Evolutionary conservation across 2,329 filamentous ascomycete genomes (phyloP).

Genomic region (Penicillium sumatraense): DNA sequence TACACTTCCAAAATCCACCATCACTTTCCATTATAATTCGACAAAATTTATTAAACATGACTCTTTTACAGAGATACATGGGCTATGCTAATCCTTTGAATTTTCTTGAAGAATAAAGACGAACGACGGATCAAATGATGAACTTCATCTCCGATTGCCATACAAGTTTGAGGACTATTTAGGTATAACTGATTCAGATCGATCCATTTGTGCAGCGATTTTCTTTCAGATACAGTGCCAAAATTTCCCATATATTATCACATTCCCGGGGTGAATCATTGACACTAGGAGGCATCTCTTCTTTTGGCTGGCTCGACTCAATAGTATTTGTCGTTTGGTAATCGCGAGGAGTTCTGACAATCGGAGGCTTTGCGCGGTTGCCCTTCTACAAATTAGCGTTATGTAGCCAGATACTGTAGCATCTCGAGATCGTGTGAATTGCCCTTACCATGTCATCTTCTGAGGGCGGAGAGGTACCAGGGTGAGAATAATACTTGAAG

Average conservation of each 20-base stretch:
- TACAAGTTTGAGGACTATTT: neutral
- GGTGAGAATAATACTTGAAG: slow-evolving; percentile 10
- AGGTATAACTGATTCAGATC: neutral
- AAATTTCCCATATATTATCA: neutral
- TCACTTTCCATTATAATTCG: no score
- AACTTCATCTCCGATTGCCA: no score
- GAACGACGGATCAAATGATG: no score
- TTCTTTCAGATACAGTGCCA: neutral
- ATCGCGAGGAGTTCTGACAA: neutral
- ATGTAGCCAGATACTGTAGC: neutral
- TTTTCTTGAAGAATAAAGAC: no score
- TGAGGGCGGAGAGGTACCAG: neutral
- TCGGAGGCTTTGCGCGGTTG: neutral
- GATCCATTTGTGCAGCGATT: neutral
- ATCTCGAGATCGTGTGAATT: neutral
- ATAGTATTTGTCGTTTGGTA: neutral
- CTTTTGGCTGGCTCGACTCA: neutral
- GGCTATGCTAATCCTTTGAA: no score
- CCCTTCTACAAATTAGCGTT: neutral
- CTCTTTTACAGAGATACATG: no score
- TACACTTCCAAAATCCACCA: no score
- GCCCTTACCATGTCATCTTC: neutral
- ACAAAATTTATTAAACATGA: no score
- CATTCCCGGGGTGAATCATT: neutral
- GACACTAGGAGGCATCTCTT: neutral